Evolutionary conservation across 2,329 filamentous ascomycete genomes (phyloP).

Genomic region (Didymella glomerata): DNA sequence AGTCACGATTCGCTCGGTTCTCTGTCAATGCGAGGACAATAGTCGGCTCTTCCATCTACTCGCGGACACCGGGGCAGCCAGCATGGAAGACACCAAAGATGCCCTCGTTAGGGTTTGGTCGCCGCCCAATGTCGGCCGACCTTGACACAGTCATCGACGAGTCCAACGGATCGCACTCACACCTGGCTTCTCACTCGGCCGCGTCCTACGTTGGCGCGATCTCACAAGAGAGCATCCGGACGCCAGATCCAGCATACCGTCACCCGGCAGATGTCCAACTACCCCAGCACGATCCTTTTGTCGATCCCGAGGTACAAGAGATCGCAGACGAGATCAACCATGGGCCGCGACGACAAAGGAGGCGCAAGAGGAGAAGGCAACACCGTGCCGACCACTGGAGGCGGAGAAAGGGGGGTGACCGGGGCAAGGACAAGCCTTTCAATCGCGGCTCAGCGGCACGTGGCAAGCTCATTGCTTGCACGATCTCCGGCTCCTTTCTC

Average conservation of each 20-base stretch:
- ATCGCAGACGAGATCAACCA: conserved; percentile 56
- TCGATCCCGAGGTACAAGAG: conserved; percentile 60
- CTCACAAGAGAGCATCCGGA: conserved; percentile 33
- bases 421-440: conserved; percentile 30
- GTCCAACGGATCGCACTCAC: conserved; percentile 41
- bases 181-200: conserved; percentile 48
- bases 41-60: conserved; percentile 49
- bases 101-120: conserved; percentile 45
- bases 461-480: conserved; percentile 55
- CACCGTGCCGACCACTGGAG: conserved; percentile 41
- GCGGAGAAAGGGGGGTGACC: conserved; percentile 33
- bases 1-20: conserved; percentile 33
- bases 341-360: conserved; percentile 49
- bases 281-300: conserved; percentile 17
- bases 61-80: conserved; percentile 41
- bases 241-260: conserved; percentile 37
- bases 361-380: conserved; percentile 43
- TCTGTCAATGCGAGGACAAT: conserved; percentile 26
- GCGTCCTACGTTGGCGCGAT: conserved; percentile 47
- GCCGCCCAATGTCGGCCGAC: conserved; percentile 39
- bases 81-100: conserved; percentile 46
- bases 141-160: conserved; percentile 34
- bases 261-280: conserved; percentile 47
- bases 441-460: conserved; percentile 40
- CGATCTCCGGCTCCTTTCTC: conserved; percentile 72